Base-by-base conservation (phyloP, 345 rosid species). In the Kernera saxatilis region DNA sequence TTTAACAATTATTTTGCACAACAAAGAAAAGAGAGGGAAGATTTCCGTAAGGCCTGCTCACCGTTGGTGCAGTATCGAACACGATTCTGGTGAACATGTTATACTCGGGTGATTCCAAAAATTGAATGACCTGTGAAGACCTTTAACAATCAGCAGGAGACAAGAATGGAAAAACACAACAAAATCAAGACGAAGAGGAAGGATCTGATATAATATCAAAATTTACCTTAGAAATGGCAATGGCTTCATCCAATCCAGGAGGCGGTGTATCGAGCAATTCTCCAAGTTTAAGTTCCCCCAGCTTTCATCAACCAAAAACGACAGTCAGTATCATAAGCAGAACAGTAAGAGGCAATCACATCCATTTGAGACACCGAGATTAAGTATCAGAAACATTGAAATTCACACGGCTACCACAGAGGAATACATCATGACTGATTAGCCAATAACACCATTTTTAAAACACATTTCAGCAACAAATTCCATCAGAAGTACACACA, bases 41-140 rank as follows among this genome's bases (percentile, higher is more conserved):
- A 25, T 43, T 41, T 43, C 64, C 12, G 12, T 46, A 14, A 19
- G 18, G 64, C 76, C 53, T 44, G 26, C 93, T 86, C 75, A 94
- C 99, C 71, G 96, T 94, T 35, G 99, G 99, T 73, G 99, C 97
- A 49, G 99, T 94, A 76, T 91, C 99, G 75, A 91, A 94, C 55
- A 94, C 87, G 26, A 94, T 91, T 72, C 97, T 86, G 46, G 99
- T 91, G 72, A 94, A 94, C 93, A 88, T 85, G 51, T 69, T 82
- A 80, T 94, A 94, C 77, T 94, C 90, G 9, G 72, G 87, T 13
- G 99, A 89, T 71, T 94, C 99, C 64, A 94, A 91, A 78, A 94
- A 94, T 72, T 94, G 99, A 53, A 94, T 91, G 73, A 94, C 99
- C 99, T 94, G 83, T 71, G 56, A 80, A 61, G 25, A 64, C 23